phyloP scores from a whole-genome alignment of 1,139 yeast species.

The Oligophagozyma castellii region DNA sequence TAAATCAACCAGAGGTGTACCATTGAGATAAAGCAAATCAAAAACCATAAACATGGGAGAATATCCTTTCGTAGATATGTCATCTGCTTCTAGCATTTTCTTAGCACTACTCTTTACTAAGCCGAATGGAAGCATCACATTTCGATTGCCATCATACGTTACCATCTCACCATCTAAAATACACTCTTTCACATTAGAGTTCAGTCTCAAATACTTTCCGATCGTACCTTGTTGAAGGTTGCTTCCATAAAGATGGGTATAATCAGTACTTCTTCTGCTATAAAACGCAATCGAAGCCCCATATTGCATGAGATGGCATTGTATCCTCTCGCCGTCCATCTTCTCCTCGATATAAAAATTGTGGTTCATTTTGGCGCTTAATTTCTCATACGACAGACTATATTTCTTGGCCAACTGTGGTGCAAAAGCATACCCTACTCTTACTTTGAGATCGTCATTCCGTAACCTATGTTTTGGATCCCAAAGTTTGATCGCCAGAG shows the following conservation, averaged over 20 bases:
- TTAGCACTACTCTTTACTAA: slow-evolving; percentile 58
- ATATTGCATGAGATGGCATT: slow-evolving; percentile 40
- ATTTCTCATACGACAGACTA: slow-evolving; percentile 33
- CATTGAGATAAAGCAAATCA: slow-evolving; percentile 62
- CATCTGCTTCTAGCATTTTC: slow-evolving; percentile 24
- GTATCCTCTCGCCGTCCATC: slow-evolving; percentile 84
- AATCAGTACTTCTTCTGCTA: slow-evolving; percentile 62
- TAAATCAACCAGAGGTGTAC: slow-evolving; percentile 38
- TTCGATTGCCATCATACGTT: slow-evolving; percentile 57
- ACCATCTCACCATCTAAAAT: slow-evolving; percentile 91
- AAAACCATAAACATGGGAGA: slow-evolving; percentile 58
- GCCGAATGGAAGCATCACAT: slow-evolving; percentile 64
- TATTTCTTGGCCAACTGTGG: slow-evolving; percentile 60
- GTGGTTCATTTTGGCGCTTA: slow-evolving; percentile 32
- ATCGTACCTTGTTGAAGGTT: slow-evolving; percentile 40
- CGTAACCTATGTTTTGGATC: slow-evolving; percentile 36
- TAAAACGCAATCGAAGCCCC: slow-evolving; percentile 41
- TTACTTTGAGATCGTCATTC: slow-evolving; percentile 33
- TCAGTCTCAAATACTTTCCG: slow-evolving; percentile 38
- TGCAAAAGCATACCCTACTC: slow-evolving; percentile 42
- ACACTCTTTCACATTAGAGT: slow-evolving; percentile 32
- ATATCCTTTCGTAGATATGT: slow-evolving; percentile 14
- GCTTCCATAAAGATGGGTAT: slow-evolving; percentile 62
- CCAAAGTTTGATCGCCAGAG: slow-evolving; percentile 44
- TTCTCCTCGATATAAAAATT: slow-evolving; percentile 77